Percentiles rank a stretch among this genome's conserved stretches.
Evolutionary conservation across 2,329 filamentous ascomycete genomes (phyloP).

Genomic region (Trichoderma citrinoviride): DNA sequence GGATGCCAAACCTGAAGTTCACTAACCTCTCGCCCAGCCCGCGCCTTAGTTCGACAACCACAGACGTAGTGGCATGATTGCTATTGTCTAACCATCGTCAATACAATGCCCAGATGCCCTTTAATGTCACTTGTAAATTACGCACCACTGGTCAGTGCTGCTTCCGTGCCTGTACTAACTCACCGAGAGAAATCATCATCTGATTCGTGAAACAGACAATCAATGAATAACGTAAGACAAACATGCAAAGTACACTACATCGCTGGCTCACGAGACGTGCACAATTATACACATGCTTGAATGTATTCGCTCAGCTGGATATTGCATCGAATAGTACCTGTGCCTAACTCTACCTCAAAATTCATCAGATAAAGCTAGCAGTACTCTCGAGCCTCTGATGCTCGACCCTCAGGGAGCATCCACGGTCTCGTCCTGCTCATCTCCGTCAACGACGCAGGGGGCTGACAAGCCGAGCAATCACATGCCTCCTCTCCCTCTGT

Average conservation of each 20-base stretch:
- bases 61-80: not conserved
- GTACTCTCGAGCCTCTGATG: not conserved
- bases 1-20: not conserved
- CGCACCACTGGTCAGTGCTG: not conserved
- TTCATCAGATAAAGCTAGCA: slow-evolving; percentile 6
- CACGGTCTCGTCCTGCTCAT: not conserved
- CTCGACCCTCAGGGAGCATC: not conserved
- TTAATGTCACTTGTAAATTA: not conserved
- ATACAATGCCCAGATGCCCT: not conserved
- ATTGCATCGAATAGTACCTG: not conserved
- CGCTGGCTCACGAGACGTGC: not conserved
- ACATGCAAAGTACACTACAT: not conserved
- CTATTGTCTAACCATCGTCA: not conserved
- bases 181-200: not conserved
- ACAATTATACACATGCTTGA: not conserved
- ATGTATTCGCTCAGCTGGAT: not conserved
- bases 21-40: not conserved
- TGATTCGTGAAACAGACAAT: too few species aligned
- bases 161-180: too few species aligned
- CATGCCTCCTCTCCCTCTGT: not conserved
- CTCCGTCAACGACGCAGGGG: not conserved
- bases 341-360: slow-evolving; percentile 6
- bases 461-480: not conserved
- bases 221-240: too few species aligned
- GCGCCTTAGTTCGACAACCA: not conserved